Percentiles rank a stretch among this genome's conserved stretches.
Evolutionary conservation across 2,329 filamentous ascomycete genomes (phyloP).

Genomic region (Thyridium curvatum): DNA sequence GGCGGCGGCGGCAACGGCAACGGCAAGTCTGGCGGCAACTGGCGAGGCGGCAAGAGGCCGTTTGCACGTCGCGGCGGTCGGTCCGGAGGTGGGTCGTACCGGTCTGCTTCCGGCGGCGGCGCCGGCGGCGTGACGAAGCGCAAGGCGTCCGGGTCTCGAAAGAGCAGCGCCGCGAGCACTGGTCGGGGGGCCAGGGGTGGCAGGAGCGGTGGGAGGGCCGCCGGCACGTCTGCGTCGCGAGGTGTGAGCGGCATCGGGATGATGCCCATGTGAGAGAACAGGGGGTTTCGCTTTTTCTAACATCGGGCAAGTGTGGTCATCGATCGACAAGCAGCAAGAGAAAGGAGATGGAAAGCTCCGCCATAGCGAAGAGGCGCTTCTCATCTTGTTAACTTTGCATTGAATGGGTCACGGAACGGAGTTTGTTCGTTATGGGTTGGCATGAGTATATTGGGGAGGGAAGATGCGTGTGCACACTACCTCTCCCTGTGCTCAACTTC

Average conservation of each 20-base stretch:
- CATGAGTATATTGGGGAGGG: too few species aligned
- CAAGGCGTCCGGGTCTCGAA: conserved; percentile 4
- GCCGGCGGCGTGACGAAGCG: conserved; percentile 10
- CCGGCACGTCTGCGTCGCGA: conserved; percentile 2
- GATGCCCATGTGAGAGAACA: conserved; percentile 13
- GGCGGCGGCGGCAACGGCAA: conserved; percentile 11
- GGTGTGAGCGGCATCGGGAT: conserved; percentile 10
- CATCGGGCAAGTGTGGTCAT: too few species aligned
- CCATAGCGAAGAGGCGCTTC: too few species aligned
- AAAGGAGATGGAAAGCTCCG: too few species aligned
- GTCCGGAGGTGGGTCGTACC: too few species aligned
- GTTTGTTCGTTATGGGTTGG: too few species aligned
- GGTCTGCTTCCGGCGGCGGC: conserved; percentile 5
- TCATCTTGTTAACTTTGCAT: too few species aligned
- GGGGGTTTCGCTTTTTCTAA: too few species aligned
- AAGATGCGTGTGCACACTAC: too few species aligned
- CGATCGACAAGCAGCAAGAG: too few species aligned
- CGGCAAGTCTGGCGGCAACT: conserved; percentile 11
- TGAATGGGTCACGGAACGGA: too few species aligned
- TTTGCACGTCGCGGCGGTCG: conserved; percentile 8
- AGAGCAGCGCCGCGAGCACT: conserved; percentile 1
- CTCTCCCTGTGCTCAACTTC: too few species aligned
- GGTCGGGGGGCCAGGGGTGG: conserved; percentile 4
- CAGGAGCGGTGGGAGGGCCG: conserved; percentile 1
- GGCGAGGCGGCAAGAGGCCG: conserved; percentile 4